A percentile compares a stretch with the other conserved stretches of the same genome.
Evolutionary conservation across 139 green algal species (phyloP).

Genomic region (Ettlia oleoabundans): DNA sequence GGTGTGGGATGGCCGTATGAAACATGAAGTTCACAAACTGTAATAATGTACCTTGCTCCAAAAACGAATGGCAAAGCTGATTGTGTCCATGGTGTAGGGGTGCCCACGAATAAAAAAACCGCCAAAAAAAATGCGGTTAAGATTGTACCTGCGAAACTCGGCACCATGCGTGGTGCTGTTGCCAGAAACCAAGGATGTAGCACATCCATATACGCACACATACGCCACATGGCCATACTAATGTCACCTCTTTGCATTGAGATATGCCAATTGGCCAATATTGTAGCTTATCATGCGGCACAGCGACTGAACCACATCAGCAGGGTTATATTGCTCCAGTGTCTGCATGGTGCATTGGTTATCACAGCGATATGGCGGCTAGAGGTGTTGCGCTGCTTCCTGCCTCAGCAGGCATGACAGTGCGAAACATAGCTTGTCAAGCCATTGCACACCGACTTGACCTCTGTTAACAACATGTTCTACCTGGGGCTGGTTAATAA

Average conservation of each 20-base stretch:
- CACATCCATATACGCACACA: too few relatives aligned
- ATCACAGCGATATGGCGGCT: neutral
- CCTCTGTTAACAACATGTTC: too few relatives aligned
- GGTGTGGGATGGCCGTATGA: too few relatives aligned
- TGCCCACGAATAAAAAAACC: slow-evolving; percentile 99
- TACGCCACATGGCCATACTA: too few relatives aligned
- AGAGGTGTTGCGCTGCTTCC: too few relatives aligned
- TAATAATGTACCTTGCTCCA: slow-evolving; percentile 81
- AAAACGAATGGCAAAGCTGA: slow-evolving; percentile 97
- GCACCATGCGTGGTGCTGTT: neutral
- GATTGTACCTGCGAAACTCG: slow-evolving; percentile 71
- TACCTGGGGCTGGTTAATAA: slow-evolving; percentile 34
- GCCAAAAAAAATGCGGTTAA: slow-evolving; percentile 94
- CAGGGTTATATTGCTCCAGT: slow-evolving; percentile 82
- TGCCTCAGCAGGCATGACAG: neutral
- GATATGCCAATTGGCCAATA: slow-evolving; percentile 87
- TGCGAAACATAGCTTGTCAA: too few relatives aligned
- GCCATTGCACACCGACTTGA: too few relatives aligned
- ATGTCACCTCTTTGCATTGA: slow-evolving; percentile 80
- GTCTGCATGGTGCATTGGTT: slow-evolving; percentile 39
- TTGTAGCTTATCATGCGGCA: slow-evolving; percentile 99
- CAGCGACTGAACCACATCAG: slow-evolving; percentile 93
- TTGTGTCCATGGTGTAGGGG: slow-evolving; percentile 99
- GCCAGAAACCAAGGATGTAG: neutral
- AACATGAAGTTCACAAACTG: neutral